Evolutionary conservation across 2,329 filamentous ascomycete genomes (phyloP), one percentile per base, ranked within the genome.

Genomic region (Trichothecium roseum): DNA sequence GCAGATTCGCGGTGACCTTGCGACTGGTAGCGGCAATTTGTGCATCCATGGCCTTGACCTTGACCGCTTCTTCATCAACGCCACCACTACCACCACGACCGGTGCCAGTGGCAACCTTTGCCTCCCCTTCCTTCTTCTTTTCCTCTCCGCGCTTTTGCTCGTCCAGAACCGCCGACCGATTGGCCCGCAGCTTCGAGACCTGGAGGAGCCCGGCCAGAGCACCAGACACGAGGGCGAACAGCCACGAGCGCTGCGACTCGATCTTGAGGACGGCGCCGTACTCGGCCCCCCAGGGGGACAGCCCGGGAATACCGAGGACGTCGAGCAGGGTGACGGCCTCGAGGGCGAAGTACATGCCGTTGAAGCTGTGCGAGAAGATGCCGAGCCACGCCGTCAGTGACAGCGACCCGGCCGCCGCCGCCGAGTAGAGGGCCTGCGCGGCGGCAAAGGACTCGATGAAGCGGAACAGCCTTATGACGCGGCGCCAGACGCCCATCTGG

Each of bases 281-380:
- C 27, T 63, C 66, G 1, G 67, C 45, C 1, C 66, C 68, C 59
- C 79, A 77, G 12, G 73, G 53, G 31, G 69, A 59, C 42, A 75
- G 43, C 36, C 59, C 60, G 29, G 56, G 45, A 15, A 69, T 50
- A 14, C 49, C 50, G 34, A 66, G 44, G 18, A 65, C 54, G 59
- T 81, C 66, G 40, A 76, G 62, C 33, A 83, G 66, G 4, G 81
- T 80, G 1, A 87, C 67, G 0, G 66, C 69, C 1, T 71, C 79
- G 0, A 79, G 63, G 46, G 85, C 82, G 45, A 82, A 68, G 2
- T 76, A 75, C 66, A 87, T 78, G 37, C 83, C 82, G 51, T 87
- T 87, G 54, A 37, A 86, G 73, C 40, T 72, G 68, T 43, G 74
- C 69, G 7, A 72, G 74, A 3, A 12, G 31, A 12, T 33, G 8